Base-by-base conservation (phyloP, 148 eudicot genomes). In the Nepenthes mirabilis region DNA sequence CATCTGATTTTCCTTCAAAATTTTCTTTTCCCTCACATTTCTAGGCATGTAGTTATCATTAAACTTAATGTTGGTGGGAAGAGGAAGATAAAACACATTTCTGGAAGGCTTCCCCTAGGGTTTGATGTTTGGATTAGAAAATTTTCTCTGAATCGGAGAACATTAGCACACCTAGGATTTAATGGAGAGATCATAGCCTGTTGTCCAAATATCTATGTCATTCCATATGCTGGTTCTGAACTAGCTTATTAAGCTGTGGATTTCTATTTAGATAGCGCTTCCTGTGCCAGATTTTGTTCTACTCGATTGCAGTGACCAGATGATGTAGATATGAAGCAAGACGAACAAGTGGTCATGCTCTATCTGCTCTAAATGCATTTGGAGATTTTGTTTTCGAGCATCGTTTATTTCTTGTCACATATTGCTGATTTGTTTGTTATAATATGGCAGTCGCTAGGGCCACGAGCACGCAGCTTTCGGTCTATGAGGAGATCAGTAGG, bases 391-490 rank as follows among this genome's bases (percentile, higher is more conserved):
- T 52, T 37, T 23, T 57, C 57, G 58, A 55, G 36, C 37, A 33
- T 45, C 55, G 51, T 72, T 57, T 47, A 37, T 56, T 58, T 47
- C 6, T 35, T 37, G 52, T 47, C 66, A 43, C 2, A 36, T 62
- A 9, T 62, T 58, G 45, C 43, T 51, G 60, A 32, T 54, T 63
- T 14, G 52, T 32, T 55, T 47, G 23, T 36, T 23, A 14, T 61
- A 49, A 11, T 60, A 55, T 56, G 56, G 45, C 83, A 90, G 97
- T 86, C 95, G 14, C 73, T 90, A 65, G 95, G 95, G 56, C 88
- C 95, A 40, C 79, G 81, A 50, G 89, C 86, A 23, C 79, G 88
- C 12, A 85, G 95, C 69, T 82, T 79, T 62, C 77, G 96, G 43
- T 82, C 86, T 37, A 50, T 75, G 55, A 76, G 73, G 67, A 81